A percentile compares a stretch with the other conserved stretches of the same genome.
These are phyloP conservation scores for Spiraea crenata DNA, from an alignment of 331 rosid genomes.

Conservation along the genomic window DNA sequence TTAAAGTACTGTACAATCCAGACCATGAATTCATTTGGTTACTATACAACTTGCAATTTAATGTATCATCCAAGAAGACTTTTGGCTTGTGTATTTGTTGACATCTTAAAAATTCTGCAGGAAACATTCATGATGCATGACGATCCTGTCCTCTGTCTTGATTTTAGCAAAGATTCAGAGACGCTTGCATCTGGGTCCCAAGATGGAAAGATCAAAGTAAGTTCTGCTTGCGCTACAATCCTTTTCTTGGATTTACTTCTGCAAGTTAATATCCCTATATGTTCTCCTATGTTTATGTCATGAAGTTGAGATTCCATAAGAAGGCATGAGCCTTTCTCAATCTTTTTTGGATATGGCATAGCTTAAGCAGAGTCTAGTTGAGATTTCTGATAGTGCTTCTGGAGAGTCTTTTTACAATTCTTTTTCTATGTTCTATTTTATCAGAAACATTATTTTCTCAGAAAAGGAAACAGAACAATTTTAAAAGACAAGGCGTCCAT, in stretches of 20 bases:
- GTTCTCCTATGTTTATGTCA: slow-evolving; percentile 1
- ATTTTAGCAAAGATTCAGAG: slow-evolving; percentile 97
- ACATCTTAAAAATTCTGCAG: slow-evolving; percentile 49
- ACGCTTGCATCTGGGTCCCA: slow-evolving; percentile 95
- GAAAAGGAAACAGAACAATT: too few relatives aligned
- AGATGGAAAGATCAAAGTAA: slow-evolving; percentile 96
- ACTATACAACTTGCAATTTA: neutral
- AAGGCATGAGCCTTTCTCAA: neutral
- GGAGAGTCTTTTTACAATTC: neutral
- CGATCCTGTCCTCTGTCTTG: slow-evolving; percentile 89
- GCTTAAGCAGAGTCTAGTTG: neutral
- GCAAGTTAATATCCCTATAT: neutral
- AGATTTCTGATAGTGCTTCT: neutral
- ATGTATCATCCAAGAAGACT: neutral
- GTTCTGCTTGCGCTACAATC: slow-evolving; percentile 22
- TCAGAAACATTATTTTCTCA: too few relatives aligned
- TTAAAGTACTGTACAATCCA: too few relatives aligned
- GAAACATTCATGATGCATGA: slow-evolving; percentile 98
- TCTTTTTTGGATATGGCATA: neutral
- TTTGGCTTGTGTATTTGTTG: slow-evolving; percentile 23
- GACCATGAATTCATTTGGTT: neutral
- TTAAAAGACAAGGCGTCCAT: too few relatives aligned
- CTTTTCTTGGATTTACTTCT: neutral
- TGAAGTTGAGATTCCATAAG: neutral
- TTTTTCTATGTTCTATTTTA: neutral